Percentiles rank a stretch among this genome's conserved stretches.
Evolutionary conservation across 352 stramenopile genomes (phyloP).

Genomic region (Elongisporangium prolatum): DNA sequence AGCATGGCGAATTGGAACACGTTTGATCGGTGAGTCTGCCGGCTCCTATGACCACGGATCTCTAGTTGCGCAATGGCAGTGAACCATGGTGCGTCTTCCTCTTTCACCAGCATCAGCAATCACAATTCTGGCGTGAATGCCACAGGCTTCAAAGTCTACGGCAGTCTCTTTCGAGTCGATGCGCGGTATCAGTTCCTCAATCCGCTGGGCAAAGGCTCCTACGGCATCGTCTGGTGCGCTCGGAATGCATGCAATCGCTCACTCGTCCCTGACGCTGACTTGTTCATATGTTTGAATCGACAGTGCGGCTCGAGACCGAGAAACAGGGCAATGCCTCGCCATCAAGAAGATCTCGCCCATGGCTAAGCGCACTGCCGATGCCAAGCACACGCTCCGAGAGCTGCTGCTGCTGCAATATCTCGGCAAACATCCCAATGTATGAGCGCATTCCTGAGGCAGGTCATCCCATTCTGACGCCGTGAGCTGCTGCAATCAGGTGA

Average conservation of each 20-base stretch:
- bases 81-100: not conserved
- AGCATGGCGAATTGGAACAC: not conserved
- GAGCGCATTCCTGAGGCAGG: not conserved
- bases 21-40: not conserved
- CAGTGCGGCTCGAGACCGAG: conserved; percentile 70
- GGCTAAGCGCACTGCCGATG: conserved; percentile 70
- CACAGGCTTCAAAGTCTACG: conserved; percentile 71
- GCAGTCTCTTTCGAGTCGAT: conserved; percentile 78
- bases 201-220: conserved; percentile 87
- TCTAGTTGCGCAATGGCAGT: not conserved
- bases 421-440: conserved; percentile 81
- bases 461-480: not conserved
- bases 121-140: not conserved
- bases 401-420: conserved; percentile 85
- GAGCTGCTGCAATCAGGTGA: conserved; percentile 42
- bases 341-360: conserved; percentile 92
- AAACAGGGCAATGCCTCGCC: conserved; percentile 74
- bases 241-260: no score
- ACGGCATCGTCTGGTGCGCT: conserved; percentile 85
- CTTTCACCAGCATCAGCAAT: not conserved
- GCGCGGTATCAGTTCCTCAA: conserved; percentile 86
- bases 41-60: not conserved
- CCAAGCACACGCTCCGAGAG: conserved; percentile 88
- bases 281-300: not conserved
- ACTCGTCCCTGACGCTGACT: not conserved